Percentiles rank a stretch among this genome's conserved stretches.
These are phyloP conservation scores for Eucalyptus cloeziana DNA, from an alignment of 345 rosid genomes.

Conservation along the genomic window DNA sequence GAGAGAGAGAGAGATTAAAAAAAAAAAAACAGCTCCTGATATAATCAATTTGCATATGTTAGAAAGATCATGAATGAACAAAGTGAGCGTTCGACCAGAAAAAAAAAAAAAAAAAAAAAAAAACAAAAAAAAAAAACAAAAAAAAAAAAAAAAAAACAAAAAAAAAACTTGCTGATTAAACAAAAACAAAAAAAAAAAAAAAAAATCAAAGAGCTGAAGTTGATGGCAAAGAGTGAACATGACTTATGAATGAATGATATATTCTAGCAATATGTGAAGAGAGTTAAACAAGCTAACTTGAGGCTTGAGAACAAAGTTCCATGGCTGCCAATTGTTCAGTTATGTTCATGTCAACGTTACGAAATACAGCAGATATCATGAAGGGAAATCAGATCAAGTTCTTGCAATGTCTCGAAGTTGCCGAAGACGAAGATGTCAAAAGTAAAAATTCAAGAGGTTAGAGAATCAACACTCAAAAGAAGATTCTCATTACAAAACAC, in stretches of 20 bases:
- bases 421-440: background rate
- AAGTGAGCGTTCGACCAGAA: fast-evolving
- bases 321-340: background rate
- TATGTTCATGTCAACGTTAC: background rate
- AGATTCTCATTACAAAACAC: background rate
- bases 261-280: background rate
- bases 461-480: background rate
- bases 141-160: too few relatives aligned
- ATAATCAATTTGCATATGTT: background rate
- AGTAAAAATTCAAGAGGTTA: background rate
- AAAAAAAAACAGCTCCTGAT: fast-evolving
- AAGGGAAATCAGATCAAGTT: background rate
- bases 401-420: background rate
- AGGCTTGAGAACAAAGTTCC: too few relatives aligned
- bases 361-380: background rate
- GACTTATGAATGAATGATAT: background rate
- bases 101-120: too few relatives aligned
- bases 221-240: too few relatives aligned
- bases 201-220: too few relatives aligned
- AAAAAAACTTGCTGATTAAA: too few relatives aligned
- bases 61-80: background rate
- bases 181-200: too few relatives aligned
- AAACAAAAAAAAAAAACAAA: too few relatives aligned
- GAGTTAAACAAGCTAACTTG: too few relatives aligned
- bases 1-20: background rate